These are phyloP conservation scores for Pascua guehoae DNA, from an alignment of 1,284 basidiomycete genomes.

Conservation along the genomic window DNA sequence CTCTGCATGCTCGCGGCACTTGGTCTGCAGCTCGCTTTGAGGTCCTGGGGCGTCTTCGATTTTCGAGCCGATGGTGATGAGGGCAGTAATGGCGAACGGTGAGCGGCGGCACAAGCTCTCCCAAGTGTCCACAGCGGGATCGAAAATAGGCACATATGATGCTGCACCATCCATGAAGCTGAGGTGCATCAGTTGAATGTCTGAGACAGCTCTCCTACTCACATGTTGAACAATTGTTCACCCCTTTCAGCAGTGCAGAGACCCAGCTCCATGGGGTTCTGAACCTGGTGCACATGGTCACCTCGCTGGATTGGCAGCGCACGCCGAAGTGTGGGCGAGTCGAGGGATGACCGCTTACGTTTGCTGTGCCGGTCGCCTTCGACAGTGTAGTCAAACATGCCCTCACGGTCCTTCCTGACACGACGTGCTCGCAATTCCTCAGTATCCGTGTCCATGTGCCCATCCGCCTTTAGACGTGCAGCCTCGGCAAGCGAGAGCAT, in stretches of 20 bases:
- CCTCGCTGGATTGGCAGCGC: constrained; percentile 29
- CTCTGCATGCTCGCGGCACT: constrained; percentile 67
- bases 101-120: constrained; percentile 50
- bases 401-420: neutral
- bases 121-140: constrained; percentile 69
- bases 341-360: constrained; percentile 7
- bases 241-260: constrained; percentile 72
- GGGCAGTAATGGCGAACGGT: constrained; percentile 57
- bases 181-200: constrained; percentile 4
- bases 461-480: constrained; percentile 40
- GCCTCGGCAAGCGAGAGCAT: constrained; percentile 48
- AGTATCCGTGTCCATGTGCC: constrained; percentile 10
- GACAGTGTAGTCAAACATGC: constrained; percentile 13
- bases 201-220: constrained; percentile 21
- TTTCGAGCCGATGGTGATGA: constrained; percentile 79
- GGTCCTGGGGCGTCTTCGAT: constrained; percentile 74
- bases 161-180: constrained; percentile 73
- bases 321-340: constrained; percentile 4
- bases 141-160: constrained; percentile 80
- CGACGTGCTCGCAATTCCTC: constrained; percentile 1
- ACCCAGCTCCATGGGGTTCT: constrained; percentile 49
- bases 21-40: constrained; percentile 38
- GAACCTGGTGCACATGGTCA: constrained; percentile 28
- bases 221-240: constrained; percentile 66
- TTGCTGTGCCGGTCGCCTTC: neutral